phyloP scores from a whole-genome alignment of 306 rosid genomes.

The Cyamopsis tetragonoloba region DNA sequence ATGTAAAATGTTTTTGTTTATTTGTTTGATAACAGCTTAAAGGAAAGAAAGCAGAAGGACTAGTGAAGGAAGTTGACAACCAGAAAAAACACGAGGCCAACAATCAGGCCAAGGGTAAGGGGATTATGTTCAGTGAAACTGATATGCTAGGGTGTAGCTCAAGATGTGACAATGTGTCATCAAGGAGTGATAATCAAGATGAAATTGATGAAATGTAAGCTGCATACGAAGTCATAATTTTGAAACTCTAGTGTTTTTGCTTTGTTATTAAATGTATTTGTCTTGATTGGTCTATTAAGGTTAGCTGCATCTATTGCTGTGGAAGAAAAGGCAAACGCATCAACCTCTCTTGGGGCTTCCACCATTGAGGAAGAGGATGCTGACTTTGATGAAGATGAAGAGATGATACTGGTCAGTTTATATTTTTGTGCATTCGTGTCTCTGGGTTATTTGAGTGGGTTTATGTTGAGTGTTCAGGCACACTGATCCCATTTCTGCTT shows the following conservation, averaged over 20 bases:
- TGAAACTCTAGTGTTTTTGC: background rate
- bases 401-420: slow-evolving; percentile 46
- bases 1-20: background rate
- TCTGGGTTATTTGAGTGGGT: slow-evolving; percentile 1
- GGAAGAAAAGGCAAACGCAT: slow-evolving; percentile 36
- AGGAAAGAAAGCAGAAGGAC: slow-evolving; percentile 40
- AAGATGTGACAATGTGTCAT: slow-evolving; percentile 17
- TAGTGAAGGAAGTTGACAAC: slow-evolving; percentile 21
- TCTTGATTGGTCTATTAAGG: slow-evolving; percentile 35
- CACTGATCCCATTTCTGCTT: background rate
- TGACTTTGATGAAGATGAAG: slow-evolving; percentile 44
- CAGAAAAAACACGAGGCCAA: slow-evolving; percentile 19
- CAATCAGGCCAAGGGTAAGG: slow-evolving; percentile 37
- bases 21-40: slow-evolving; percentile 39
- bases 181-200: slow-evolving; percentile 20
- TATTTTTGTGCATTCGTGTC: background rate
- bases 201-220: slow-evolving; percentile 48
- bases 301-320: slow-evolving; percentile 39
- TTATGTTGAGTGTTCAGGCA: background rate
- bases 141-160: slow-evolving; percentile 33
- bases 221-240: slow-evolving; percentile 9
- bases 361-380: slow-evolving; percentile 32
- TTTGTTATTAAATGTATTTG: background rate
- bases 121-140: slow-evolving; percentile 26
- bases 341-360: slow-evolving; percentile 31